These are phyloP conservation scores for Ophiosphaerella korrae DNA, from an alignment of 2,329 filamentous ascomycete species.

Conservation along the genomic window DNA sequence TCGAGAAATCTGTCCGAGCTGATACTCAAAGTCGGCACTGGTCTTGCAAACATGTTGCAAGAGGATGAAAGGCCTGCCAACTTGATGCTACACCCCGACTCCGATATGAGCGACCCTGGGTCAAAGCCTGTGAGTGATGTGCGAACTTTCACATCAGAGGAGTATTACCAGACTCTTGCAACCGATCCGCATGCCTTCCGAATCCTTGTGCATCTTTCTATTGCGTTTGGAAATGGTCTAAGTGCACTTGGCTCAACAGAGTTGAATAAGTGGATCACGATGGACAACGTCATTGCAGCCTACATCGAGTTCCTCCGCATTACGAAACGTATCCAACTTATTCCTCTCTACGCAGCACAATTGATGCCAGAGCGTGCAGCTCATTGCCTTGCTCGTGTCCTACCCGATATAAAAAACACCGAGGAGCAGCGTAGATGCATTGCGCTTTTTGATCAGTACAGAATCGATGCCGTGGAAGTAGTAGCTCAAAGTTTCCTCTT, in stretches of 20 bases:
- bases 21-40: constrained; percentile 50
- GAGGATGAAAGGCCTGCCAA: constrained; percentile 32
- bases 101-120: constrained; percentile 17
- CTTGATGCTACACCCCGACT: constrained; percentile 40
- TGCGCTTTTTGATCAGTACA: constrained; percentile 74
- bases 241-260: constrained; percentile 20
- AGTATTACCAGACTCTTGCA: constrained; percentile 40
- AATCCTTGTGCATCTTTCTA: constrained; percentile 60
- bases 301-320: constrained; percentile 82
- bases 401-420: constrained; percentile 72
- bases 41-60: constrained; percentile 48
- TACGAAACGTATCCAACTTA: constrained; percentile 73
- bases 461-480: constrained; percentile 74
- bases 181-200: constrained; percentile 52
- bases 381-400: constrained; percentile 73
- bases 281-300: constrained; percentile 77
- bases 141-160: constrained; percentile 27
- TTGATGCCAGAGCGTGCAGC: constrained; percentile 69
- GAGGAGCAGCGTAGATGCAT: constrained; percentile 71
- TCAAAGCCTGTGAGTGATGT: constrained; percentile 24
- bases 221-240: constrained; percentile 64
- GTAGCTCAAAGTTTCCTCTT: constrained; percentile 69
- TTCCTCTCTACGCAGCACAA: constrained; percentile 87
- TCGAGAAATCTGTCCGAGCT: constrained; percentile 60
- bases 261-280: constrained; percentile 39